Conservation (phyloP, 805 yeast species). For the Ogataea neopini region DNA sequence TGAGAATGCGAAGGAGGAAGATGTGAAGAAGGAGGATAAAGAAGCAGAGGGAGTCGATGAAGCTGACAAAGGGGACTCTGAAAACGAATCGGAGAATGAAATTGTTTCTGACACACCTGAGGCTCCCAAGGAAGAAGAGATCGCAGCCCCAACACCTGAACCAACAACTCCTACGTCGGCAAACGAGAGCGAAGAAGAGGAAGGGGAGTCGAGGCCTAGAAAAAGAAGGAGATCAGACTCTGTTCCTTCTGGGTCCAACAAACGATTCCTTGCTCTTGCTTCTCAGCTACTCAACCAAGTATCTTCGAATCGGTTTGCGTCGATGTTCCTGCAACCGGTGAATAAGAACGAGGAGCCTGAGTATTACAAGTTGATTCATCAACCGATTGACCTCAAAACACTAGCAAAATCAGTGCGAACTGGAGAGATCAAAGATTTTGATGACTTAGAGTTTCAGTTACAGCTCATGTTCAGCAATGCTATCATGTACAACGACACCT, state of each 20-base stretch:
- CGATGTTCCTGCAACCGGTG: conserved; percentile 73
- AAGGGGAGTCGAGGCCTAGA: conserved; percentile 8
- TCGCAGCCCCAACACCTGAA: conserved; percentile 22
- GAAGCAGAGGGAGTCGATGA: neutral
- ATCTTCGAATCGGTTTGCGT: conserved; percentile 69
- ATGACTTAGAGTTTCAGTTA: conserved; percentile 64
- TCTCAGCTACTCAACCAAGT: conserved; percentile 63
- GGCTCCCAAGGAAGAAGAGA: conserved; percentile 14
- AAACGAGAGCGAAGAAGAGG: conserved; percentile 11
- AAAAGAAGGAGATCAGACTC: conserved; percentile 26
- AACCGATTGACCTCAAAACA: conserved; percentile 69
- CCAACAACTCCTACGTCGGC: conserved; percentile 21
- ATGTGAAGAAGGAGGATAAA: neutral
- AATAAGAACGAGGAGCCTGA: conserved; percentile 66
- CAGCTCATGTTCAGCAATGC: conserved; percentile 82
- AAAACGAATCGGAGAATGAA: too few relatives aligned
- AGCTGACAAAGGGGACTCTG: neutral
- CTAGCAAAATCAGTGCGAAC: conserved; percentile 59
- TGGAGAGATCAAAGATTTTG: conserved; percentile 49
- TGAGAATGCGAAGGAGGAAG: neutral
- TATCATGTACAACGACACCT: conserved; percentile 71
- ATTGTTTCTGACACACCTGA: too few relatives aligned
- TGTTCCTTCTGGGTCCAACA: conserved; percentile 31
- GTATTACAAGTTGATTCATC: conserved; percentile 58
- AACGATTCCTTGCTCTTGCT: conserved; percentile 62